Percentiles rank a stretch among this genome's conserved stretches.
Conservation (phyloP, 2,329 filamentous ascomycete genomes). For the Sarocladiaceae sp. region DNA sequence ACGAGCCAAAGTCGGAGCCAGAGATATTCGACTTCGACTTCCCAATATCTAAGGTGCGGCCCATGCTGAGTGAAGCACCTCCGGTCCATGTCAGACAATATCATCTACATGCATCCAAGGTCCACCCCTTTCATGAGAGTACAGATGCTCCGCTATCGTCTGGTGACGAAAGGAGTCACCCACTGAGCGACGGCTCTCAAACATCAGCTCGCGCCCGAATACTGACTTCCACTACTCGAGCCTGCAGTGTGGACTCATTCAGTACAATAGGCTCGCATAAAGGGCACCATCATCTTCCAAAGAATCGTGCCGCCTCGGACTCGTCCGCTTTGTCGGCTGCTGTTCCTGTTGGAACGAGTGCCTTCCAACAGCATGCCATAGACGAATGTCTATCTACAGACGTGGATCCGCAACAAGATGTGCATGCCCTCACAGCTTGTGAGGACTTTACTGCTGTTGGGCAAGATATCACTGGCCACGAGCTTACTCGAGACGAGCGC, state of each 20-base stretch:
- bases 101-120: slow-evolving; percentile 9
- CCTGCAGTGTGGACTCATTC: slow-evolving; percentile 4
- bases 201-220: not conserved
- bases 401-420: not conserved
- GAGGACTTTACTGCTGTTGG: not conserved
- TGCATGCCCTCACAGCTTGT: not conserved
- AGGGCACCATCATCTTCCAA: slow-evolving; percentile 2
- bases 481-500: not conserved
- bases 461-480: not conserved
- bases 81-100: not conserved
- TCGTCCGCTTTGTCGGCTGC: slow-evolving; percentile 13
- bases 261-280: slow-evolving; percentile 5
- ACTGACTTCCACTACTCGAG: not conserved
- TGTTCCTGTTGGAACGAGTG: not conserved
- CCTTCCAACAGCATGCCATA: not conserved
- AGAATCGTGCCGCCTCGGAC: slow-evolving; percentile 6
- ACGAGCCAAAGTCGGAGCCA: not conserved
- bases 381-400: not conserved
- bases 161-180: not conserved
- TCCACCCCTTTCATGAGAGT: slow-evolving; percentile 10
- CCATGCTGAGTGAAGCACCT: slow-evolving; percentile 11
- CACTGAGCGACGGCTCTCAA: not conserved
- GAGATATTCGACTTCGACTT: not conserved
- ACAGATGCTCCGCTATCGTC: not conserved
- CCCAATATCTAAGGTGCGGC: slow-evolving; percentile 18